phyloP scores from a whole-genome alignment of 805 yeast genomes.

The Candida pseudofarinosa region DNA sequence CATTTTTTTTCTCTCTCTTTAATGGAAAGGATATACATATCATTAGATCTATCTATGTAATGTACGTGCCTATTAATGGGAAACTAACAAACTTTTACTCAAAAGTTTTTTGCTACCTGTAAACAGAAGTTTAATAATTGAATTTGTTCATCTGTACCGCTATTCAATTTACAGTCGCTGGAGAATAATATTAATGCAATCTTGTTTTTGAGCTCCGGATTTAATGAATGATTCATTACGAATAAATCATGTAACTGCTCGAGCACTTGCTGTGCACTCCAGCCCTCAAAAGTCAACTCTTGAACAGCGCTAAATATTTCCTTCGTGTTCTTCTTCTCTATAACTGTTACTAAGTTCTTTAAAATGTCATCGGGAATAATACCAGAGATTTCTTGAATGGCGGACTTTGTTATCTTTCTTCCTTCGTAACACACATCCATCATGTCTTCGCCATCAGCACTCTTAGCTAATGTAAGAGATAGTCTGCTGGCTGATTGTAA shows the following conservation, averaged over 20 bases:
- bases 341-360: constrained; percentile 33
- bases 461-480: constrained; percentile 21
- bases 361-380: constrained; percentile 54
- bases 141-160: constrained; percentile 87
- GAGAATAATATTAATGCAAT: constrained; percentile 66
- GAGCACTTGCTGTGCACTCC: constrained; percentile 72
- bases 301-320: constrained; percentile 43
- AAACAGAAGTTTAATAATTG: constrained; percentile 64
- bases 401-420: constrained; percentile 38
- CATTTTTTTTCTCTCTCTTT: too few species aligned
- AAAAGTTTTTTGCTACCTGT: constrained; percentile 23
- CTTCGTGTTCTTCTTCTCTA: constrained; percentile 21
- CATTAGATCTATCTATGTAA: too few species aligned
- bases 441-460: constrained; percentile 28
- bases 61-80: too few species aligned
- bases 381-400: constrained; percentile 73
- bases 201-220: constrained; percentile 55
- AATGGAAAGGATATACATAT: too few species aligned
- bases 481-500: constrained; percentile 79
- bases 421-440: constrained; percentile 14
- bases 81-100: too few species aligned
- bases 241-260: constrained; percentile 69
- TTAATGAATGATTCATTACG: constrained; percentile 49
- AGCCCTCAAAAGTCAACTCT: constrained; percentile 59
- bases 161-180: constrained; percentile 68